These are phyloP conservation scores for Coemansia sp. DNA, from an alignment of 192 early-diverging fungal species.

Conservation along the genomic window DNA sequence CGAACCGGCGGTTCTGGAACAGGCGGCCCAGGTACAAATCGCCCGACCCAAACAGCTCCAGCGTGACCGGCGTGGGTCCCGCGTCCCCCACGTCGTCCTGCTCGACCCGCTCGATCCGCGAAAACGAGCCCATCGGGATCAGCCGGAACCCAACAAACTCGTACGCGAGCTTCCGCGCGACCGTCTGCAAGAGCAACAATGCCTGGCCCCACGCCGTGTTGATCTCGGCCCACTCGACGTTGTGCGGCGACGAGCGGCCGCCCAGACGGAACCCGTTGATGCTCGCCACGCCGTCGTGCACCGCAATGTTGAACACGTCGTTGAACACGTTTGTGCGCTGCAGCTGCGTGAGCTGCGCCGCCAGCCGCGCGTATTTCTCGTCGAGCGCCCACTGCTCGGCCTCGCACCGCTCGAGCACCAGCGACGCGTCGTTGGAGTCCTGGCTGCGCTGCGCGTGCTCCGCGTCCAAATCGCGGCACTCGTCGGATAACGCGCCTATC, in stretches of 20 bases:
- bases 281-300: constrained; percentile 82
- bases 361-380: constrained; percentile 73
- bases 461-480: no score
- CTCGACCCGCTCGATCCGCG: constrained; percentile 80
- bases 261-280: constrained; percentile 95
- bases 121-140: constrained; percentile 90
- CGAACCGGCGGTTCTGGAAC: constrained; percentile 80
- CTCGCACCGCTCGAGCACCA: no score
- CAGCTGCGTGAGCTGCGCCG: constrained; percentile 74
- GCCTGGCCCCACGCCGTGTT: constrained; percentile 96
- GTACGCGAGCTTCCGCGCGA: constrained; percentile 81
- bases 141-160: constrained; percentile 81
- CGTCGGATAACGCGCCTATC: no score
- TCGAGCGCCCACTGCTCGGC: constrained; percentile 79
- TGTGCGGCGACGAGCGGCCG: constrained; percentile 64
- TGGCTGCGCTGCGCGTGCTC: no score
- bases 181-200: constrained; percentile 78
- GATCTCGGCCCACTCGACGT: constrained; percentile 94
- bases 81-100: constrained; percentile 11
- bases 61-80: constrained; percentile 28
- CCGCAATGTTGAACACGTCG: constrained; percentile 87
- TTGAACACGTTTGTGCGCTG: constrained; percentile 95
- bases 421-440: no score
- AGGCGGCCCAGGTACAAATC: constrained; percentile 74
- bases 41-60: constrained; percentile 86